phyloP scores from a whole-genome alignment of 1,284 basidiomycete species.

The Trametes hirsuta region DNA sequence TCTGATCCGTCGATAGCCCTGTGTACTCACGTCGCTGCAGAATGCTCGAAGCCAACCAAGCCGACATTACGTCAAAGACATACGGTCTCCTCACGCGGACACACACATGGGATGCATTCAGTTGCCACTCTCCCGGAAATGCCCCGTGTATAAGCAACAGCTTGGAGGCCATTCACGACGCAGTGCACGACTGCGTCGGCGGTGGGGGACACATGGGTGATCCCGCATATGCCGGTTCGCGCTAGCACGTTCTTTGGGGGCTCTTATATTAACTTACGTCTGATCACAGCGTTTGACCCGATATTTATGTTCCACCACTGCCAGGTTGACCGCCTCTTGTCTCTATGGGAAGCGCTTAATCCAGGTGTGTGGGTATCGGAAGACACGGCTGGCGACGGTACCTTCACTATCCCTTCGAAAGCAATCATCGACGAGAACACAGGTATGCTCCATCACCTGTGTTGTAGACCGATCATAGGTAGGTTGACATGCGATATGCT shows the following conservation, averaged over 20 bases:
- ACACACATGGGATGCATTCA: slow-evolving; percentile 46
- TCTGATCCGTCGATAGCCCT: not conserved
- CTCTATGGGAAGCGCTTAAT: slow-evolving; percentile 49
- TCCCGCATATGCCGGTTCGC: slow-evolving; percentile 37
- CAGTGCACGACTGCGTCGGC: slow-evolving; percentile 45
- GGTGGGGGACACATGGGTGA: slow-evolving; percentile 50
- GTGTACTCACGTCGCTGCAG: not conserved
- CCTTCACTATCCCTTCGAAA: slow-evolving; percentile 39
- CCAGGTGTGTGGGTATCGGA: slow-evolving; percentile 41
- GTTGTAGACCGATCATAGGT: not conserved
- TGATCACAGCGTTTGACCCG: slow-evolving; percentile 46
- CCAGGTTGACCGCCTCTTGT: slow-evolving; percentile 51
- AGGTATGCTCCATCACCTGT: slow-evolving; percentile 30
- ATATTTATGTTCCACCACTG: slow-evolving; percentile 54
- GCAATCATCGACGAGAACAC: slow-evolving; percentile 38
- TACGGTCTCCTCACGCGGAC: slow-evolving; percentile 45
- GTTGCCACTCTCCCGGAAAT: slow-evolving; percentile 45
- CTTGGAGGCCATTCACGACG: slow-evolving; percentile 53
- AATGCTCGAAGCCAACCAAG: slow-evolving; percentile 4
- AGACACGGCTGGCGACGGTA: slow-evolving; percentile 38
- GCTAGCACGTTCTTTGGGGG: not conserved
- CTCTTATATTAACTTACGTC: not conserved
- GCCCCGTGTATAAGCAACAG: slow-evolving; percentile 45
- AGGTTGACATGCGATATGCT: not conserved
- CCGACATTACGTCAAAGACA: slow-evolving; percentile 28